Conservation (phyloP, 768 basidiomycete species). For the Hygrophoropsis aurantiaca region DNA sequence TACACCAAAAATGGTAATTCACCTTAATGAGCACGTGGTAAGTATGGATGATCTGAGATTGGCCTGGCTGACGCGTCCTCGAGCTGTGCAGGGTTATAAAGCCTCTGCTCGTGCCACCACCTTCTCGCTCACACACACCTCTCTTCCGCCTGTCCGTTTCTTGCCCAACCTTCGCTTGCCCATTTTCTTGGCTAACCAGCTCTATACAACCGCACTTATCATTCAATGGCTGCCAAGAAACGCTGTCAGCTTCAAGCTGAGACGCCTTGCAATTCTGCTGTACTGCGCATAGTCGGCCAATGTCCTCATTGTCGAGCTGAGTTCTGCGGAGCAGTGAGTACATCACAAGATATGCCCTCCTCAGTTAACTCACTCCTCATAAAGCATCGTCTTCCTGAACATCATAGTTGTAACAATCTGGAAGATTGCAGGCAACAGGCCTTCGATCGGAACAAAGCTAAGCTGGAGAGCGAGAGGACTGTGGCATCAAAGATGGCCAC, state of each 20-base stretch:
- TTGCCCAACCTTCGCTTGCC: too few relatives aligned
- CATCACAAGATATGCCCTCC: background rate
- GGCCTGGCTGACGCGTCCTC: too few relatives aligned
- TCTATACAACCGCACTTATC: too few relatives aligned
- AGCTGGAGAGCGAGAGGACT: slow-evolving; percentile 86
- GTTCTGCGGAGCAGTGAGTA: slow-evolving; percentile 76
- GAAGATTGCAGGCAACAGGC: slow-evolving; percentile 86
- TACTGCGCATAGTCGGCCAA: slow-evolving; percentile 80
- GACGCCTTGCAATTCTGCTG: slow-evolving; percentile 68
- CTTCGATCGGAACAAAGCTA: slow-evolving; percentile 84
- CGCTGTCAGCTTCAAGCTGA: slow-evolving; percentile 71
- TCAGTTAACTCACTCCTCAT: slow-evolving; percentile 15
- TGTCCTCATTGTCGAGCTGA: slow-evolving; percentile 77
- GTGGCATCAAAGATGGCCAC: slow-evolving; percentile 84
- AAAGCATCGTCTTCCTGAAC: slow-evolving; percentile 87
- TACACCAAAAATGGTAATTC: too few relatives aligned
- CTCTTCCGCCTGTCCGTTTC: too few relatives aligned
- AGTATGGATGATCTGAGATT: too few relatives aligned
- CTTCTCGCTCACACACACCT: too few relatives aligned
- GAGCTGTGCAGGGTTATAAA: too few relatives aligned
- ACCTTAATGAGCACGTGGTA: too few relatives aligned
- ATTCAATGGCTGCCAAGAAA: slow-evolving; percentile 77
- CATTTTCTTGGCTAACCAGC: too few relatives aligned
- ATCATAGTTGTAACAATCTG: slow-evolving; percentile 80
- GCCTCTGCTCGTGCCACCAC: too few relatives aligned